Evolutionary conservation across 192 early-diverging fungal species (phyloP).

Genomic region (Backusella tuberculispora): DNA sequence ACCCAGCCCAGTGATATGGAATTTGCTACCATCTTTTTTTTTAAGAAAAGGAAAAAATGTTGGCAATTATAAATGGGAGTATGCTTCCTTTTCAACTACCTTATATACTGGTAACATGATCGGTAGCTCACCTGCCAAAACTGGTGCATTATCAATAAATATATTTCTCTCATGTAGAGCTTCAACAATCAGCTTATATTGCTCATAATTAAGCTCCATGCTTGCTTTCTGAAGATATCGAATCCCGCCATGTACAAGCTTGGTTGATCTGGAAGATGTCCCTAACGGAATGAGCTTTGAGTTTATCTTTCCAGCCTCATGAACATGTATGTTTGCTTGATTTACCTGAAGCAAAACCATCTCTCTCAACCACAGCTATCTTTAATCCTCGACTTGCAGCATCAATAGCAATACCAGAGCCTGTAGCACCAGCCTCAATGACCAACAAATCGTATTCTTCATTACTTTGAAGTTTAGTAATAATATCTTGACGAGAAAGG

Average conservation of each 20-base stretch:
- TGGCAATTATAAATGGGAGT: no score
- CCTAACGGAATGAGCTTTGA: slow-evolving; percentile 51
- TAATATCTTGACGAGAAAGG: slow-evolving; percentile 71
- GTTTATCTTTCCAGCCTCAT: no score
- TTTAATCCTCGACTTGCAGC: slow-evolving; percentile 92
- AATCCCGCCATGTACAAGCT: slow-evolving; percentile 96
- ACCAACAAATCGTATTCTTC: slow-evolving; percentile 84
- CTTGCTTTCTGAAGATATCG: slow-evolving; percentile 97
- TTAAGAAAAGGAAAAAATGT: slow-evolving; percentile 18
- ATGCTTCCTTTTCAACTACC: no score
- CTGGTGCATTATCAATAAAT: slow-evolving; percentile 95
- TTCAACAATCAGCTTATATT: slow-evolving; percentile 93
- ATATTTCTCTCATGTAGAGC: slow-evolving; percentile 93
- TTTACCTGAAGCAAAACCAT: slow-evolving; percentile 87
- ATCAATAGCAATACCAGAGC: slow-evolving; percentile 88
- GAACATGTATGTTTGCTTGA: neutral
- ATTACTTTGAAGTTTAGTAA: slow-evolving; percentile 63
- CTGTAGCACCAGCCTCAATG: slow-evolving; percentile 94
- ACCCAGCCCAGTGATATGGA: slow-evolving; percentile 94
- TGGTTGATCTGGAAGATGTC: slow-evolving; percentile 90
- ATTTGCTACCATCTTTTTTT: slow-evolving; percentile 86
- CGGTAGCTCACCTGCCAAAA: slow-evolving; percentile 87
- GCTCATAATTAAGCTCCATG: slow-evolving; percentile 91
- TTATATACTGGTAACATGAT: slow-evolving; percentile 95
- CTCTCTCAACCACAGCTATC: slow-evolving; percentile 92